Evolutionary conservation across 495 filamentous ascomycete genomes (phyloP).

Genomic region (Hyphodiscus hymeniophilus): DNA sequence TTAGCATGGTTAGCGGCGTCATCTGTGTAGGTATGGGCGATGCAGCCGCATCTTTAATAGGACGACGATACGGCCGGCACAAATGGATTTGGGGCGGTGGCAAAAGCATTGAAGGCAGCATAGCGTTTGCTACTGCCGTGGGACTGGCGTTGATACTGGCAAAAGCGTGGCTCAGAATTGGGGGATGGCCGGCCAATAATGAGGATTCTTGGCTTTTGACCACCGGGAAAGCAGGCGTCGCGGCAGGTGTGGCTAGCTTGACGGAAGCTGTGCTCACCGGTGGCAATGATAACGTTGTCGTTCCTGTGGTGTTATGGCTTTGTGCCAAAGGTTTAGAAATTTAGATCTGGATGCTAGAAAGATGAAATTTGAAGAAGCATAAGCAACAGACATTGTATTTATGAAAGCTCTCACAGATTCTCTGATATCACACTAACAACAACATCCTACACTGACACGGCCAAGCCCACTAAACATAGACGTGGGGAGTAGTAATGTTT

Average conservation of each 20-base stretch:
- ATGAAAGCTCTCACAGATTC: no score
- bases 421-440: no score
- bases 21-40: slow-evolving; percentile 94
- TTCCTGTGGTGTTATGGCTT: slow-evolving; percentile 90
- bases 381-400: no score
- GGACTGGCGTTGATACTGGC: slow-evolving; percentile 62
- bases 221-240: slow-evolving; percentile 52
- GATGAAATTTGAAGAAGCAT: neutral
- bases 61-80: slow-evolving; percentile 71
- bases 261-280: slow-evolving; percentile 94
- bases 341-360: slow-evolving; percentile 29
- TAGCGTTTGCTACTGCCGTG: slow-evolving; percentile 78
- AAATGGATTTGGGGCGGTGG: slow-evolving; percentile 98
- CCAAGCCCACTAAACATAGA: no score
- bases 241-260: slow-evolving; percentile 74
- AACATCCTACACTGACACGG: no score
- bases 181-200: slow-evolving; percentile 52
- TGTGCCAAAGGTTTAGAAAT: slow-evolving; percentile 72
- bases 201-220: slow-evolving; percentile 33
- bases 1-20: slow-evolving; percentile 83
- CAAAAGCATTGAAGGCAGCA: slow-evolving; percentile 87
- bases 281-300: slow-evolving; percentile 97
- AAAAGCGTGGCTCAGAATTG: slow-evolving; percentile 64
- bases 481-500: no score
- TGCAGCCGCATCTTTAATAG: slow-evolving; percentile 87